Conservation (phyloP, 164 flowering plant genomes). For the Pachysandra terminalis region DNA sequence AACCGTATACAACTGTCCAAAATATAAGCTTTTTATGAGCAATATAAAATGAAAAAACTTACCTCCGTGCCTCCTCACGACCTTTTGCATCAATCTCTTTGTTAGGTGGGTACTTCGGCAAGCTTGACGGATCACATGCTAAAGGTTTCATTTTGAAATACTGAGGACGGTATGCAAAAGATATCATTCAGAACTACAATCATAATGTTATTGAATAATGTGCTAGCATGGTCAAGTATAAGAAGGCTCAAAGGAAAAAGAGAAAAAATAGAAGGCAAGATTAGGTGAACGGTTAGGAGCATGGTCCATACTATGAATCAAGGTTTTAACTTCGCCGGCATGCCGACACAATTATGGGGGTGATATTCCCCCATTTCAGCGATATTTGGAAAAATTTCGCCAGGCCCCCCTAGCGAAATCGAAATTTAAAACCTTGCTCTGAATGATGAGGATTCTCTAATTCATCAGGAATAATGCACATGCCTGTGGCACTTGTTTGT, state of each 20-base stretch:
- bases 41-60: conserved; percentile 3
- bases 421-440: no score
- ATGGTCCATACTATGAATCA: no score
- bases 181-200: background rate
- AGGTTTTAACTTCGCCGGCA: no score
- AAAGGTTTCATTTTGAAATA: conserved; percentile 75
- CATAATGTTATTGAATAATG: background rate
- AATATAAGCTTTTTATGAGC: background rate
- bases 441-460: background rate
- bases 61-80: conserved; percentile 66
- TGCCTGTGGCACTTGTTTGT: background rate
- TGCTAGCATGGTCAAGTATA: no score
- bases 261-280: background rate
- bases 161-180: conserved; percentile 32
- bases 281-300: no score
- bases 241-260: background rate
- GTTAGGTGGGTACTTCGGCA: conserved; percentile 87
- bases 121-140: conserved; percentile 83
- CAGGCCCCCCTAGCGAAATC: no score
- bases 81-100: conserved; percentile 88
- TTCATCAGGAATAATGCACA: background rate
- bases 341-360: no score
- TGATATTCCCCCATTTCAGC: no score
- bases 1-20: background rate
- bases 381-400: no score